Evolutionary conservation across 257 asterid genomes (phyloP), one percentile per base, ranked within the genome.

Genomic region (Solanum phureja): DNA sequence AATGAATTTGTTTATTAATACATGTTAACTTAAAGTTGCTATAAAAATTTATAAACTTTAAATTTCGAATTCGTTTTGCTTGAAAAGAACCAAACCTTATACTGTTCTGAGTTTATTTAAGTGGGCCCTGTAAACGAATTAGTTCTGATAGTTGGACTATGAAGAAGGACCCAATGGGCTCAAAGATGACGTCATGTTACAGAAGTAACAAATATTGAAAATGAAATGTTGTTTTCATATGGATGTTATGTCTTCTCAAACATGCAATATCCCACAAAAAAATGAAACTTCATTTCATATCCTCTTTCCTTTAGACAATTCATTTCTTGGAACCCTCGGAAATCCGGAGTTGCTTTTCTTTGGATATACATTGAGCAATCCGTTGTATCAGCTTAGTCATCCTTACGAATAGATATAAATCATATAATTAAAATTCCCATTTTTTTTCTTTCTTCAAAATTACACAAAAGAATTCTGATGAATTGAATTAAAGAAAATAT

Each of bases 211-310:
- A 79, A 79, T 27, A 29, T 24, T 42, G 84, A 79, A 77, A 79
- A 44, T 24, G 84, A 79, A 79, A 44, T 44, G 66, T 44, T 79
- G 84, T 79, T 44, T 79, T 79, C 14, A 42, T 79, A 79, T 44
- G 66, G 62, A 24, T 74, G 82, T 11, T 21, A 7, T 24, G 16
- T 79, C 60, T 14, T 79, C 38, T 24, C 84, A 79, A 79, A 42
- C 84, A 27, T 33, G 16, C 64, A 79, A 44, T 44, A 46, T 40
- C 58, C 34, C 58, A 19, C 21, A 76, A n/a, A 76, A 40, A 31
- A 16, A 64, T 33, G 79, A 34, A n/a, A 34, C 1, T 14, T 24
- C 84, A 40, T 52, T 52, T 52, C n/a, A 52, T 52, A 52, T 16
- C 62, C 23, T 52, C 62, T 2, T 49, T 6, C 62, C n/a, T 52